Percentiles rank a stretch among this genome's conserved stretches.
These are phyloP conservation scores for Saitoella complicata DNA, from an alignment of 805 yeast genomes.

Conservation along the genomic window DNA sequence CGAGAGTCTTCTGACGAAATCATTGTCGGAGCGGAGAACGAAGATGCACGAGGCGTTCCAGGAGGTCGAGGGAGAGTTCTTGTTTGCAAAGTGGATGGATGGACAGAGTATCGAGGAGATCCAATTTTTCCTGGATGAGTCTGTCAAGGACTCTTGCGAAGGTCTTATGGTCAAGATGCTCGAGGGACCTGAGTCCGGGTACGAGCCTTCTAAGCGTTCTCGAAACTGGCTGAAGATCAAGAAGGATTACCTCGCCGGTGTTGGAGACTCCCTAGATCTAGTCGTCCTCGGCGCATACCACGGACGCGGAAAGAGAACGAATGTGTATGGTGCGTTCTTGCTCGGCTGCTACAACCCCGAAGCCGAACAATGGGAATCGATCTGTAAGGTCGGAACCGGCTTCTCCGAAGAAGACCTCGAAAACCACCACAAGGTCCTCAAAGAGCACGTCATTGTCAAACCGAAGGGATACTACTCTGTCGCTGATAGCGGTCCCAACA, in stretches of 20 bases:
- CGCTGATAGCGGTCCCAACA: conserved; percentile 40
- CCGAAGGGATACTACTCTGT: conserved; percentile 56
- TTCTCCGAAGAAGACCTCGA: conserved; percentile 74
- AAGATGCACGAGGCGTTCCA: conserved; percentile 39
- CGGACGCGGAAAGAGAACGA: conserved; percentile 91
- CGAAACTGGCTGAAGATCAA: conserved; percentile 89
- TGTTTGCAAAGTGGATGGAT: conserved; percentile 60
- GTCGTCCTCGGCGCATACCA: conserved; percentile 88
- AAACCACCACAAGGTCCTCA: conserved; percentile 39
- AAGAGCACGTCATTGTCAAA: conserved; percentile 45
- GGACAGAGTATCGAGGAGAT: conserved; percentile 58
- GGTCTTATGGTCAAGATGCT: conserved; percentile 91
- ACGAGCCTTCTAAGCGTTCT: conserved; percentile 90
- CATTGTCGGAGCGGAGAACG: conserved; percentile 56
- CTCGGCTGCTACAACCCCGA: conserved; percentile 83
- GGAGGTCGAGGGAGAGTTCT: conserved; percentile 59
- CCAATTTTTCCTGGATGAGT: conserved; percentile 70
- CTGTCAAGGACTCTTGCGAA: conserved; percentile 80
- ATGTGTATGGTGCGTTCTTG: conserved; percentile 85
- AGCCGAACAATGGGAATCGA: conserved; percentile 82
- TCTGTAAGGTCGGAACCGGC: conserved; percentile 96
- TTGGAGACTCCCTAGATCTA: conserved; percentile 87
- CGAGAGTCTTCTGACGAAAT: conserved; percentile 36
- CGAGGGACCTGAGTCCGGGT: conserved; percentile 62
- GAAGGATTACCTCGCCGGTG: conserved; percentile 87